Evolutionary conservation across 441 rosid species (phyloP).

Genomic region (Brassica hybrid): DNA sequence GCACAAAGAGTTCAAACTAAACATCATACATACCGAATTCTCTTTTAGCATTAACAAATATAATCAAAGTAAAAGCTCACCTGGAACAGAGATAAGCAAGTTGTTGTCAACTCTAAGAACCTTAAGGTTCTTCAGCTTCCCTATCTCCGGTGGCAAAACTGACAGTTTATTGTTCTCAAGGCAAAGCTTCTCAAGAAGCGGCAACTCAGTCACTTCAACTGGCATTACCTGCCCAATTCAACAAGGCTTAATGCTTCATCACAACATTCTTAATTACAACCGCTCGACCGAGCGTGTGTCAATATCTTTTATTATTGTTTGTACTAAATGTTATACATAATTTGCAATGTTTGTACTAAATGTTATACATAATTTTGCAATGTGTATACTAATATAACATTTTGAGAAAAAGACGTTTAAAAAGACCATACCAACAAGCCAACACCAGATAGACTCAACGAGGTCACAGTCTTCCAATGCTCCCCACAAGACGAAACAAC

Average conservation of each 20-base stretch:
- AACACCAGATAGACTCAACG: conserved; percentile 68
- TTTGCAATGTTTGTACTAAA: no score
- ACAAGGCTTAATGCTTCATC: conserved; percentile 9
- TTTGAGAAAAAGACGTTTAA: not conserved
- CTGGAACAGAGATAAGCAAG: conserved; percentile 87
- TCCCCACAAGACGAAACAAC: conserved; percentile 55
- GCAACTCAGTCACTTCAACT: conserved; percentile 76
- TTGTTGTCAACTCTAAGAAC: conserved; percentile 84
- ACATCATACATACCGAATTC: conserved; percentile 29
- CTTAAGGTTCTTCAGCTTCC: conserved; percentile 72
- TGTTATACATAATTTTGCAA: no score
- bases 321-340: no score
- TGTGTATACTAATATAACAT: no score
- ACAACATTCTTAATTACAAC: not conserved
- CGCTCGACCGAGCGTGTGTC: no score
- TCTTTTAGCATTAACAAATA: conserved; percentile 10
- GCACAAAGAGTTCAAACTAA: conserved; percentile 47
- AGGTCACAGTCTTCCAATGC: conserved; percentile 83
- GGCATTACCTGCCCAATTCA: conserved; percentile 67
- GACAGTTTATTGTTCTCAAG: conserved; percentile 83
- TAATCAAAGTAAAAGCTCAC: conserved; percentile 50
- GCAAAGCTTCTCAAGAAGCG: conserved; percentile 84
- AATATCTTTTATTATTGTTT: no score
- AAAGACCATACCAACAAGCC: conserved; percentile 64
- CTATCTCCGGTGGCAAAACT: conserved; percentile 88